Evolutionary conservation across 768 basidiomycete genomes (phyloP).

Genomic region (Scleroderma citrinum): DNA sequence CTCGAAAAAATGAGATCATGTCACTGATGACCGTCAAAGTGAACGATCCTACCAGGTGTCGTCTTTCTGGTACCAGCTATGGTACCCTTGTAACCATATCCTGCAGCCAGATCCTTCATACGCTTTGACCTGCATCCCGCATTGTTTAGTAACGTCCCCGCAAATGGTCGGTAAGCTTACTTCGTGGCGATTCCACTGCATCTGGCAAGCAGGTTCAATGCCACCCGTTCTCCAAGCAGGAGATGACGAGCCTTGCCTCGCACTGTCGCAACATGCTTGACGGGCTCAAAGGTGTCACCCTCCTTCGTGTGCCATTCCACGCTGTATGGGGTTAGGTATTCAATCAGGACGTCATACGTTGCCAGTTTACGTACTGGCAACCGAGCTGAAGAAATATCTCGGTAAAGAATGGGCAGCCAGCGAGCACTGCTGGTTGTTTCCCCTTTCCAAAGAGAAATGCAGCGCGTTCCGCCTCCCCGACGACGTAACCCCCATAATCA

Average conservation of each 20-base stretch:
- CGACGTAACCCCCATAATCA: conserved; percentile 94
- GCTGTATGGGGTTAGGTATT: conserved; percentile 34
- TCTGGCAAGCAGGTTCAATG: conserved; percentile 87
- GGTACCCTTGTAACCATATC: conserved; percentile 77
- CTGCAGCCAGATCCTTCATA: conserved; percentile 72
- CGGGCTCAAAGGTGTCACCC: conserved; percentile 73
- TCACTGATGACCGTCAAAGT: not conserved
- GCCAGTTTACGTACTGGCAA: conserved; percentile 67
- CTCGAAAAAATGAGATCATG: conserved; percentile 30
- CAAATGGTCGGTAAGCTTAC: conserved; percentile 38
- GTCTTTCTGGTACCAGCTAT: conserved; percentile 97
- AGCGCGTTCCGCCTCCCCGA: conserved; percentile 82
- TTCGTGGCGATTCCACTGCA: conserved; percentile 97
- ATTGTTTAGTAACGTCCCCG: not conserved
- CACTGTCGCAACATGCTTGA: conserved; percentile 87
- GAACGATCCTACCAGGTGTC: conserved; percentile 59
- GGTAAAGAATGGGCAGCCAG: conserved; percentile 92
- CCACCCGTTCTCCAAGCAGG: conserved; percentile 88
- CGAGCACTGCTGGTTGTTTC: conserved; percentile 68
- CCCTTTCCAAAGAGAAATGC: conserved; percentile 93
- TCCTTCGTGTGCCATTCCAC: conserved; percentile 93
- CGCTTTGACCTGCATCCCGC: conserved; percentile 59
- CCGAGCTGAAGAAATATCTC: conserved; percentile 86
- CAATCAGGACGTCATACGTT: not conserved
- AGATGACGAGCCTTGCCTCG: conserved; percentile 83